phyloP scores from a whole-genome alignment of 129 eudicot species.

The Helichrysum umbraculigerum region DNA sequence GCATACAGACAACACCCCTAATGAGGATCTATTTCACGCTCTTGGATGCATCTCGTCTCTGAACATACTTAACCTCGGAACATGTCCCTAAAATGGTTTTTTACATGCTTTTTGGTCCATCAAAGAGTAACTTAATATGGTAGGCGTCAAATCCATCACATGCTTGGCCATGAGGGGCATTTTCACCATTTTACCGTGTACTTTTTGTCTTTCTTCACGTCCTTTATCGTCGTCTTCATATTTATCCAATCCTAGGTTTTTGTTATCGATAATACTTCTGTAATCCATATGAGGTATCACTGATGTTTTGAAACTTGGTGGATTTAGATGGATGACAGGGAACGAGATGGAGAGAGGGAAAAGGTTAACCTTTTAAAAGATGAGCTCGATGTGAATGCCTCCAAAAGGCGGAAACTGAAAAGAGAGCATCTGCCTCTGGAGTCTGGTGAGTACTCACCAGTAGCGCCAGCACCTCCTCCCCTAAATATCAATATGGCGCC shows the following conservation, averaged over 20 bases:
- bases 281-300: not conserved
- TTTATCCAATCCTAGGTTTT: not conserved
- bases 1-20: not conserved
- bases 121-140: not conserved
- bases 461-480: conserved; percentile 56
- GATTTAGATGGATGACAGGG: conserved; percentile 78
- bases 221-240: not conserved
- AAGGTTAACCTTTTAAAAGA: conserved; percentile 59
- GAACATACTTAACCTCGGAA: not conserved
- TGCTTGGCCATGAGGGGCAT: not conserved
- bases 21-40: not conserved
- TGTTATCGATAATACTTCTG: not conserved
- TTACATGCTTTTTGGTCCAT: not conserved
- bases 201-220: not conserved
- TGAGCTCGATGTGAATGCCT: conserved; percentile 66
- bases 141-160: not conserved
- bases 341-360: conserved; percentile 70
- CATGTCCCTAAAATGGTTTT: not conserved
- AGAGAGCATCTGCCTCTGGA: conserved; percentile 76
- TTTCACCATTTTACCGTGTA: not conserved
- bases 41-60: not conserved
- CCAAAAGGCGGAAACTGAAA: conserved; percentile 86
- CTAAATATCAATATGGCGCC: conserved; percentile 54
- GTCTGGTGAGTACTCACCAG: conserved; percentile 89
- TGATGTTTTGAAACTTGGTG: conserved; percentile 2